Evolutionary conservation across 2,329 filamentous ascomycete species (phyloP).

Genomic region (Verticillium klebahnii): DNA sequence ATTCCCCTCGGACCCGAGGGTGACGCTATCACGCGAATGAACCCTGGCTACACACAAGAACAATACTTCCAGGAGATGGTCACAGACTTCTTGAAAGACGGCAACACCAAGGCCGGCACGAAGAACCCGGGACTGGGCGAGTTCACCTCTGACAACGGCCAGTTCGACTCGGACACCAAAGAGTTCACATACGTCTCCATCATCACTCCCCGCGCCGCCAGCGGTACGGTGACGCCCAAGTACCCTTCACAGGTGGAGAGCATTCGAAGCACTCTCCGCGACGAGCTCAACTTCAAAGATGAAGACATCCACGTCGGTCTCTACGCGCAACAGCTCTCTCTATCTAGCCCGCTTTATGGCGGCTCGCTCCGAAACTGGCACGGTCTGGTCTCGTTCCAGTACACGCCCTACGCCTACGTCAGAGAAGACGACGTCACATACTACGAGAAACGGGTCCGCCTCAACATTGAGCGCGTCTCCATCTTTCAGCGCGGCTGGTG

Average conservation of each 20-base stretch:
- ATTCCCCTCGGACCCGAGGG: not conserved
- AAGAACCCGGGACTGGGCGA: not conserved
- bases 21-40: not conserved
- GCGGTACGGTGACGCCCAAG: not conserved
- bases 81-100: not conserved
- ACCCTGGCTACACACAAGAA: not conserved
- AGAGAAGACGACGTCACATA: not conserved
- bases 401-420: conserved; percentile 1
- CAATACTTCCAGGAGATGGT: not conserved
- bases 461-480: conserved; percentile 4
- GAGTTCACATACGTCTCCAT: not conserved
- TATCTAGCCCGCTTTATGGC: not conserved
- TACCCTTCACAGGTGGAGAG: not conserved
- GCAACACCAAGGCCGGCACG: not conserved
- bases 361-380: not conserved
- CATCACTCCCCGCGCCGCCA: not conserved
- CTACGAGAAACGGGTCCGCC: conserved; percentile 1
- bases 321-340: not conserved
- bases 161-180: not conserved
- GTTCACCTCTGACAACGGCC: not conserved
- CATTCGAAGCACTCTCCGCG: not conserved
- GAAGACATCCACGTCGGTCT: not conserved
- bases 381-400: conserved; percentile 8
- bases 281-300: not conserved
- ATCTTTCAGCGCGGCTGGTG: conserved; percentile 23